Evolutionary conservation across 768 basidiomycete genomes (phyloP).

Genomic region (Termitomyces sp.): DNA sequence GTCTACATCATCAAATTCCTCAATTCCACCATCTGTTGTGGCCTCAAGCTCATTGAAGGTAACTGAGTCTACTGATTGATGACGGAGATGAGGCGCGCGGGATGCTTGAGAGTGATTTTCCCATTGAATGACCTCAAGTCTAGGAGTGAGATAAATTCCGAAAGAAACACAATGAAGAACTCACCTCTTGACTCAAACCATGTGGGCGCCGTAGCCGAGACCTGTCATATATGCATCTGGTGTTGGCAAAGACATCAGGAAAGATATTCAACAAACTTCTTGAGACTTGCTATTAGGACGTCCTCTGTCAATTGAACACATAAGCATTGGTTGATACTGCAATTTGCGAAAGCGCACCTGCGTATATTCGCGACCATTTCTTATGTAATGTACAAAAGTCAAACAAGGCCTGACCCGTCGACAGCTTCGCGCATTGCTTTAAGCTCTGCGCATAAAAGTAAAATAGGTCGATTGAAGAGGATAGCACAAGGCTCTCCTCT

Average conservation of each 20-base stretch:
- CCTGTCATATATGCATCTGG: conserved; percentile 19
- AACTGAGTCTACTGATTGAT: no score
- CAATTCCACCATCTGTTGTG: no score
- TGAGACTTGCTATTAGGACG: conserved; percentile 68
- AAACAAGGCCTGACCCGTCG: conserved; percentile 76
- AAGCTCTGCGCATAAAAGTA: conserved; percentile 95
- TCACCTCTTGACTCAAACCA: no score
- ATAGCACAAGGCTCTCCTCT: conserved; percentile 59
- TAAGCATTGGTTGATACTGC: conserved; percentile 1
- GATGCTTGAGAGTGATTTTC: no score
- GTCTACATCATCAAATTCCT: no score
- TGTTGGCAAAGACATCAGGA: background rate
- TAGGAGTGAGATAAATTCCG: no score
- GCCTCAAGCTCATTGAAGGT: no score
- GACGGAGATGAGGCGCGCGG: no score
- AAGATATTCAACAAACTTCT: conserved; percentile 40
- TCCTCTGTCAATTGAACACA: conserved; percentile 61
- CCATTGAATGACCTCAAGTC: no score
- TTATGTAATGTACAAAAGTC: conserved; percentile 79
- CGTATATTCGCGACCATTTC: conserved; percentile 94
- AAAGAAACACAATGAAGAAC: no score
- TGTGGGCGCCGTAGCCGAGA: no score
- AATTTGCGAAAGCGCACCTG: conserved; percentile 42
- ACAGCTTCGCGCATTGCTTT: conserved; percentile 90
- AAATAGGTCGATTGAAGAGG: conserved; percentile 96